Conservation (phyloP, 768 basidiomycete genomes). For the Rickenella mellea region DNA sequence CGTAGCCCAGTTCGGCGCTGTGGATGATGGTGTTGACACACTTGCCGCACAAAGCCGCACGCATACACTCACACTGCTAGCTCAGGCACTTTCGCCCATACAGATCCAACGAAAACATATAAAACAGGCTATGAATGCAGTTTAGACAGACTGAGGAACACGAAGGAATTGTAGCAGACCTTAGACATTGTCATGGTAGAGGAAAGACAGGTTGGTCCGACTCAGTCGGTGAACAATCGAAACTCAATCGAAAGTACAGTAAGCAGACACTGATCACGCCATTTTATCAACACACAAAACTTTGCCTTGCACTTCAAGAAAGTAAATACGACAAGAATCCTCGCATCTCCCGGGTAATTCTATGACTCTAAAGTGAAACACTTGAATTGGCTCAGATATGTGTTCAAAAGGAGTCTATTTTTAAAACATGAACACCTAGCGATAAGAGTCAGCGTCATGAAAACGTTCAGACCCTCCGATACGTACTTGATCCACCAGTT, state of each 20-base stretch:
- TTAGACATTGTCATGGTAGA: not conserved
- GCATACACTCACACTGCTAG: constrained; percentile 29
- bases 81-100: constrained; percentile 32
- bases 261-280: too few relatives aligned
- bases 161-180: not conserved
- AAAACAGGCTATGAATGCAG: constrained; percentile 17
- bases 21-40: not conserved
- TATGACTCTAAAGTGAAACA: too few relatives aligned
- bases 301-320: too few relatives aligned
- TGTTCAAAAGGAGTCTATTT: not conserved
- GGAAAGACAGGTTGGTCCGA: too few relatives aligned
- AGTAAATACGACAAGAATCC: too few relatives aligned
- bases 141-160: not conserved
- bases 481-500: constrained; percentile 77
- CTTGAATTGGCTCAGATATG: too few relatives aligned
- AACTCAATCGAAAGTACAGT: too few relatives aligned
- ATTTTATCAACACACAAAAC: too few relatives aligned
- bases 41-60: not conserved
- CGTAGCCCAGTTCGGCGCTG: constrained; percentile 36
- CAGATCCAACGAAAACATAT: constrained; percentile 25
- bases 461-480: not conserved
- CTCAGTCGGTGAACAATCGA: too few relatives aligned
- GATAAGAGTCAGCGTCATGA: constrained; percentile 9
- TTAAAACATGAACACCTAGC: constrained; percentile 34
- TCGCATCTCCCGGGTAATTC: too few relatives aligned